These are phyloP conservation scores for Mortierella sp. DNA, from an alignment of 371 early-diverging fungal genomes.

Conservation along the genomic window DNA sequence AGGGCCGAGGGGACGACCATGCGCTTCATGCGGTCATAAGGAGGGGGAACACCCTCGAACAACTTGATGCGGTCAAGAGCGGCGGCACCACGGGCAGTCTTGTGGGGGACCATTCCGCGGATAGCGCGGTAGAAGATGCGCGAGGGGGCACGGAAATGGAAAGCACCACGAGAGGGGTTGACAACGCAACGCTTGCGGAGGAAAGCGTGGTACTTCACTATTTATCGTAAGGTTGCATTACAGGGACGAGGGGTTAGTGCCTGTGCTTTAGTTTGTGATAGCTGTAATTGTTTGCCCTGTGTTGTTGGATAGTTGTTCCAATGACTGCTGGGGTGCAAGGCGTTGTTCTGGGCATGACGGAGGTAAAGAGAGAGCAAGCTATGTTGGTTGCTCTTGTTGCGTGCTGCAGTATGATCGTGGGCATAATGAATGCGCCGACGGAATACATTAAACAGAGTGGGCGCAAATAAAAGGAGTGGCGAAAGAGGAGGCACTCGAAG, in stretches of 20 bases:
- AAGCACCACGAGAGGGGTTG: conserved; percentile 99
- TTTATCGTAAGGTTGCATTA: not conserved
- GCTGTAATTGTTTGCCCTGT: not conserved
- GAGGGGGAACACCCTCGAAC: conserved; percentile 99
- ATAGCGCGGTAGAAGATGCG: conserved; percentile 98
- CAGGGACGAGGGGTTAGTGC: not conserved
- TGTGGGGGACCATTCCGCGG: conserved; percentile 99
- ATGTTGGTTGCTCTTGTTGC: not conserved
- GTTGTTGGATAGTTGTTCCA: not conserved
- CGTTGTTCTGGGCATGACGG: not conserved
- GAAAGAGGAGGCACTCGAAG: not conserved
- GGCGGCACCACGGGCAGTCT: conserved; percentile 98
- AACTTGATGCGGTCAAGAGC: conserved; percentile 98
- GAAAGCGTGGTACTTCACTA: conserved; percentile 97
- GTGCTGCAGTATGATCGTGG: not conserved
- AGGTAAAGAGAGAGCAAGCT: too few species aligned
- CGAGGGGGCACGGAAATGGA: conserved; percentile 99
- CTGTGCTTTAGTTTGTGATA: not conserved
- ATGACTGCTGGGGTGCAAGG: too few species aligned
- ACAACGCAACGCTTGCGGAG: conserved; percentile 99
- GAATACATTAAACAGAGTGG: not conserved
- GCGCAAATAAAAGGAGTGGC: too few species aligned
- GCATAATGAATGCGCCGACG: not conserved
- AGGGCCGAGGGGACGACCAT: conserved; percentile 98
- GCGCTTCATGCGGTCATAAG: conserved; percentile 97